Evolutionary conservation across 164 flowering plant species (phyloP), one percentile per base, ranked within the genome.

Genomic region (Echeveria elegans): DNA sequence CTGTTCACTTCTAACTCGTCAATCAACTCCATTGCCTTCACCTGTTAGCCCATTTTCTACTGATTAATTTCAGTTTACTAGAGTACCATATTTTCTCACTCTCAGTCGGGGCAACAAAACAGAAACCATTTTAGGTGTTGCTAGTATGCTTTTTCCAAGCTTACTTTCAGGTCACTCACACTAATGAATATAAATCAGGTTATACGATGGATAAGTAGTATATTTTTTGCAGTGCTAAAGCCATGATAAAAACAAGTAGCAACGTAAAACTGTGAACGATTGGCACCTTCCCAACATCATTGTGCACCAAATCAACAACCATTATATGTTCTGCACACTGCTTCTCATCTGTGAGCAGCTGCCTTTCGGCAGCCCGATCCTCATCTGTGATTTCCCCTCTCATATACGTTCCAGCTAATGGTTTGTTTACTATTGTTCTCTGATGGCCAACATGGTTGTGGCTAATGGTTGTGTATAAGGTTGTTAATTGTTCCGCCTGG

Each of bases 281-380:
- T 47, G 11, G 58, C 26, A 93, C 97, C 96, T 88, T 90, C 71
- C 98, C 98, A 72, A 91, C 96, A 76, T 93, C 97, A 80, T 94
- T 94, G 34, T 93, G 73, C 16, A 90, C 96, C 78, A 94, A 77
- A 77, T 94, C 97, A 64, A 94, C 98, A 40, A 94, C 85, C 98
- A 94, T 91, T 56, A 83, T 79, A 67, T 91, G 98, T 66, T 94
- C 97, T 45, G 97, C 98, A 72, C 95, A 76, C 77, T 89, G 91
- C 76, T 94, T 93, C 77, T 77, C 82, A 76, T 90, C 90, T 69
- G 76, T 78, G 36, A 94, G 74, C 52, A 94, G 80, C 77, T 84
- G 77, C 37, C 63, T 69, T 74, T 89, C 89, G 61, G 76, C 30
- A 75, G 72, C 69, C 61, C 68, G 66, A 79, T 94, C 96, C 69